phyloP scores from a whole-genome alignment of 2,329 filamentous ascomycete genomes.

The Nemania sp. region DNA sequence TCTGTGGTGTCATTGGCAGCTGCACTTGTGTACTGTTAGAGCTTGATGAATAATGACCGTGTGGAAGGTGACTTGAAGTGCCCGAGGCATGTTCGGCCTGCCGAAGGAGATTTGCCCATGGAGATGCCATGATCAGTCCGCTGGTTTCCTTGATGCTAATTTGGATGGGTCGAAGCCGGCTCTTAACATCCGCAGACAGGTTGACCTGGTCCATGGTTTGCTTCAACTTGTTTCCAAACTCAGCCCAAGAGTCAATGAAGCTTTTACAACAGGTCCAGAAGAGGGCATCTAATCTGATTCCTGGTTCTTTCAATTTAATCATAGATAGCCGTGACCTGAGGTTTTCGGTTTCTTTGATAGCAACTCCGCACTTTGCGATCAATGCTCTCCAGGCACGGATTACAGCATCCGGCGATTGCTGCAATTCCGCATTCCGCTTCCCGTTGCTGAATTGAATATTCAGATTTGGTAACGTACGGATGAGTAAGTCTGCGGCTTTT shows the following conservation, averaged over 20 bases:
- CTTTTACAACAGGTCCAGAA: slow-evolving; percentile 75
- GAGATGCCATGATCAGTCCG: slow-evolving; percentile 66
- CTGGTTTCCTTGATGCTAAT: slow-evolving; percentile 80
- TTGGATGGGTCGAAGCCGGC: slow-evolving; percentile 78
- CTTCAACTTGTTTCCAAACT: slow-evolving; percentile 65
- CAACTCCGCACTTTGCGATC: slow-evolving; percentile 70
- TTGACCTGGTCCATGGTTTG: slow-evolving; percentile 54
- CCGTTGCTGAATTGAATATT: slow-evolving; percentile 67
- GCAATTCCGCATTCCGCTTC: slow-evolving; percentile 64
- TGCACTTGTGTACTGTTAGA: slow-evolving; percentile 41
- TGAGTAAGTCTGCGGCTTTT: slow-evolving; percentile 72
- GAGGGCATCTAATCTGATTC: slow-evolving; percentile 63
- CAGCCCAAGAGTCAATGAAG: slow-evolving; percentile 71
- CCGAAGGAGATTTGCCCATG: slow-evolving; percentile 54
- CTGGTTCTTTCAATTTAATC: slow-evolving; percentile 85
- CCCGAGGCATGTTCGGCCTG: slow-evolving; percentile 37
- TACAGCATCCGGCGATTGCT: slow-evolving; percentile 61
- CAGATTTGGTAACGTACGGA: slow-evolving; percentile 71
- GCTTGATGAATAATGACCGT: slow-evolving; percentile 40
- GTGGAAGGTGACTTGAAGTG: slow-evolving; percentile 33
- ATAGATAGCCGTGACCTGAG: slow-evolving; percentile 73
- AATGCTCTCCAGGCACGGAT: slow-evolving; percentile 70
- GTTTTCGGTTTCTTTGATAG: slow-evolving; percentile 72
- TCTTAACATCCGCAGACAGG: slow-evolving; percentile 68
- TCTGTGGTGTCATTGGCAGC: slow-evolving; percentile 83